Conservation (phyloP, 495 filamentous ascomycete genomes). For the Neurospora terricola region DNA sequence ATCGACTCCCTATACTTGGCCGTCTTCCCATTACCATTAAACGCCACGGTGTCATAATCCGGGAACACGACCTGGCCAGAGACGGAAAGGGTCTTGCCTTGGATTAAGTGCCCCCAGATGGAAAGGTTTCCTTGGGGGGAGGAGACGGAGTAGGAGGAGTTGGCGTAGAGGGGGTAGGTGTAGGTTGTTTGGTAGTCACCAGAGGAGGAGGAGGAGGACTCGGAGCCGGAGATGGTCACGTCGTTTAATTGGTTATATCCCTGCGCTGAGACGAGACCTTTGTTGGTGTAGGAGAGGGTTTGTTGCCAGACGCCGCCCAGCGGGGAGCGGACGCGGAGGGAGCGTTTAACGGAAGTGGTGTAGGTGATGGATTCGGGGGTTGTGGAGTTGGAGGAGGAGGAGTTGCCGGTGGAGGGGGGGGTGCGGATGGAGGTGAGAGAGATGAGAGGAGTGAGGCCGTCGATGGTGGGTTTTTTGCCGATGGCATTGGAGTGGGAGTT, state of each 20-base stretch:
- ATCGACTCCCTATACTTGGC: slow-evolving; percentile 27
- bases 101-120: slow-evolving; percentile 48
- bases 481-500: slow-evolving; percentile 17
- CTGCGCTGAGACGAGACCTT: slow-evolving; percentile 44
- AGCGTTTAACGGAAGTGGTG: slow-evolving; percentile 45
- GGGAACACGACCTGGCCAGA: slow-evolving; percentile 51
- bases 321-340: slow-evolving; percentile 42
- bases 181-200: slow-evolving; percentile 38
- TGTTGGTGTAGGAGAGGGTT: slow-evolving; percentile 46
- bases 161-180: slow-evolving; percentile 54
- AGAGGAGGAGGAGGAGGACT: slow-evolving; percentile 33
- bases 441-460: slow-evolving; percentile 17
- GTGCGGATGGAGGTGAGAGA: slow-evolving; percentile 27
- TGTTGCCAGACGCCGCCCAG: slow-evolving; percentile 63
- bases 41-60: slow-evolving; percentile 25
- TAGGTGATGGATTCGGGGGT: slow-evolving; percentile 46
- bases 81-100: slow-evolving; percentile 46
- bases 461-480: slow-evolving; percentile 17
- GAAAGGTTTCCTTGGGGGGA: slow-evolving; percentile 41
- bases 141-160: slow-evolving; percentile 38
- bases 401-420: slow-evolving; percentile 30
- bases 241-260: slow-evolving; percentile 54
- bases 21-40: slow-evolving; percentile 8
- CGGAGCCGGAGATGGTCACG: slow-evolving; percentile 51
- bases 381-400: slow-evolving; percentile 23